A percentile compares a stretch with the other conserved stretches of the same genome.
These are phyloP conservation scores for Cladophialophora exuberans DNA, from an alignment of 2,329 filamentous ascomycete species.

Conservation along the genomic window DNA sequence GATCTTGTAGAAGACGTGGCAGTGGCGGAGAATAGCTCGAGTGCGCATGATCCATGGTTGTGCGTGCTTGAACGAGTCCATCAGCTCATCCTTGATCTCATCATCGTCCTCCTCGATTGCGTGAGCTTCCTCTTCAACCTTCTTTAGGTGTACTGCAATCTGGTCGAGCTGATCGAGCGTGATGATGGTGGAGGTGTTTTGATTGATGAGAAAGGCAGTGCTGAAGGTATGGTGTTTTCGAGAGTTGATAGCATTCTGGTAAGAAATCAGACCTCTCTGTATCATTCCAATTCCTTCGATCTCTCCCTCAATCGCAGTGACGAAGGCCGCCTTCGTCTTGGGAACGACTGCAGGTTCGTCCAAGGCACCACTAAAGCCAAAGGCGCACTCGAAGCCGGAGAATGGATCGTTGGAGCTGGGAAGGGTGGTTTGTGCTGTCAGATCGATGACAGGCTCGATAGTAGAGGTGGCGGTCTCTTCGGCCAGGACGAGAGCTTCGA, in stretches of 20 bases:
- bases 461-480: slow-evolving; percentile 3
- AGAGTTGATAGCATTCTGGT: slow-evolving; percentile 26
- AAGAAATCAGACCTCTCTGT: slow-evolving; percentile 19
- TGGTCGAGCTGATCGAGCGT: slow-evolving; percentile 26
- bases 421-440: neutral
- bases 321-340: slow-evolving; percentile 13
- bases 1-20: slow-evolving; percentile 32
- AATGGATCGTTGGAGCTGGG: slow-evolving; percentile 8
- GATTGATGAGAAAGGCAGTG: slow-evolving; percentile 23
- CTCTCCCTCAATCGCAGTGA: slow-evolving; percentile 16
- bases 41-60: slow-evolving; percentile 20
- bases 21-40: slow-evolving; percentile 21
- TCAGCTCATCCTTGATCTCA: slow-evolving; percentile 15
- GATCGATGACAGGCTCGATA: neutral
- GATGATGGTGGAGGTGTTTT: slow-evolving; percentile 20
- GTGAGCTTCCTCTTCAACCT: slow-evolving; percentile 19
- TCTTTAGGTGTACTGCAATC: slow-evolving; percentile 17
- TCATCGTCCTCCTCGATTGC: slow-evolving; percentile 13
- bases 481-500: slow-evolving; percentile 11
- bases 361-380: slow-evolving; percentile 17
- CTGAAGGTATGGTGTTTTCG: slow-evolving; percentile 23
- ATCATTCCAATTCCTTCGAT: slow-evolving; percentile 13
- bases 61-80: slow-evolving; percentile 14
- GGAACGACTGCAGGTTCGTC: slow-evolving; percentile 14
- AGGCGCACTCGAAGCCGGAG: slow-evolving; percentile 22